A percentile compares a stretch with the other conserved stretches of the same genome.
Evolutionary conservation across 192 early-diverging fungal species (phyloP).

Genomic region (Podila epicladia): DNA sequence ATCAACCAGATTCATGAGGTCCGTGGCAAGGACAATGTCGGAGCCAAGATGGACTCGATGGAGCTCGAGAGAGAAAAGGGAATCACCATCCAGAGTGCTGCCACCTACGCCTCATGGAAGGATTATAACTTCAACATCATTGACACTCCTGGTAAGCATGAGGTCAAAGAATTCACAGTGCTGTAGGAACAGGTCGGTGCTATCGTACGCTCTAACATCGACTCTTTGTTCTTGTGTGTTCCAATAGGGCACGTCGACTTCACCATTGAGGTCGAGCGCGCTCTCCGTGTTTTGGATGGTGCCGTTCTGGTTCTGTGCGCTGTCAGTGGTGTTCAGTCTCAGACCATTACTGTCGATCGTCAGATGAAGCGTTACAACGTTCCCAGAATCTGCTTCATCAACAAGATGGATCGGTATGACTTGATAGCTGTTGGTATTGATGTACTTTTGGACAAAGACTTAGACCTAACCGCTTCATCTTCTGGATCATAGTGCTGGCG

Average conservation of each 20-base stretch:
- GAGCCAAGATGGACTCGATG: conserved; percentile 99
- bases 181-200: no score
- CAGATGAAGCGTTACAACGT: conserved; percentile 92
- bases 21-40: conserved; percentile 87
- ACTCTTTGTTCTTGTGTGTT: background rate
- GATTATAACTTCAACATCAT: conserved; percentile 87
- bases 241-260: conserved; percentile 85
- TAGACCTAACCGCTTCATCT: background rate
- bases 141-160: conserved; percentile 80
- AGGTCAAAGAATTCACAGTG: no score
- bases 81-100: conserved; percentile 91
- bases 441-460: background rate
- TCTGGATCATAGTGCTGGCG: conserved; percentile 64
- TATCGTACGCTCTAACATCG: background rate
- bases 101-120: conserved; percentile 84
- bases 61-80: conserved; percentile 96
- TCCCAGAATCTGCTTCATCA: conserved; percentile 87
- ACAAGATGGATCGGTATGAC: conserved; percentile 86
- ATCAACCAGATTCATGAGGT: conserved; percentile 93
- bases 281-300: conserved; percentile 87
- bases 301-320: conserved; percentile 87
- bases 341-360: conserved; percentile 90
- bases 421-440: background rate
- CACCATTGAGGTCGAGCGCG: conserved; percentile 90
- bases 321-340: conserved; percentile 87